phyloP scores from a whole-genome alignment of 2,329 filamentous ascomycete genomes.

The Paraphoma chrysanthemicola region DNA sequence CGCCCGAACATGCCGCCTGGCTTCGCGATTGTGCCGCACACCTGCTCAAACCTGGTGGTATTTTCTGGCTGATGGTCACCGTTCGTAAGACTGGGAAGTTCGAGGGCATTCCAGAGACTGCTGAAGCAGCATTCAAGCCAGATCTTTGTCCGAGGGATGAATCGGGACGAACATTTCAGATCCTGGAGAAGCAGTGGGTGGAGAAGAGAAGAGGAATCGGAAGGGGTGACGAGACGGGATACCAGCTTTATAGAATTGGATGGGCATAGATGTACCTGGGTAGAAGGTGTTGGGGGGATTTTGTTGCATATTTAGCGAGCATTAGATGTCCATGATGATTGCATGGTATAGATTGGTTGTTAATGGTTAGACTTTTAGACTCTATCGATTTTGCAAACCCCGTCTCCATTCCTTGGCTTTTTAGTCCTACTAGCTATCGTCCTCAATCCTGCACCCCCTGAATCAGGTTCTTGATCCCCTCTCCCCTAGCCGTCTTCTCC shows the following conservation, averaged over 20 bases:
- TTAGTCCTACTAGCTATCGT: not conserved
- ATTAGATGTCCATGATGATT: no score
- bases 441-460: constrained; percentile 29
- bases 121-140: constrained; percentile 37
- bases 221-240: constrained; percentile 43
- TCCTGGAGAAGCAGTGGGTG: constrained; percentile 29
- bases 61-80: constrained; percentile 46
- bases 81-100: constrained; percentile 43
- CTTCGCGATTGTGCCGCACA: constrained; percentile 43
- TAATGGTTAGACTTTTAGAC: no score
- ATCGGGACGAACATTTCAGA: constrained; percentile 24
- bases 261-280: constrained; percentile 30
- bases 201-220: constrained; percentile 43
- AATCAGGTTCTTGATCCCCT: constrained; percentile 46
- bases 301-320: no score
- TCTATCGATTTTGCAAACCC: no score
- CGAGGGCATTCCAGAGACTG: constrained; percentile 44
- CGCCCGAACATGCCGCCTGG: constrained; percentile 43
- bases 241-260: constrained; percentile 42
- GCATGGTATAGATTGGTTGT: no score
- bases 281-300: not conserved
- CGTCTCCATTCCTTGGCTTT: no score
- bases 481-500: constrained; percentile 39
- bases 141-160: constrained; percentile 20
- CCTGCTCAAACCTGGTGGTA: constrained; percentile 28